Evolutionary conservation across 371 early-diverging fungal genomes (phyloP).

Genomic region (Rhizopus delemar): DNA sequence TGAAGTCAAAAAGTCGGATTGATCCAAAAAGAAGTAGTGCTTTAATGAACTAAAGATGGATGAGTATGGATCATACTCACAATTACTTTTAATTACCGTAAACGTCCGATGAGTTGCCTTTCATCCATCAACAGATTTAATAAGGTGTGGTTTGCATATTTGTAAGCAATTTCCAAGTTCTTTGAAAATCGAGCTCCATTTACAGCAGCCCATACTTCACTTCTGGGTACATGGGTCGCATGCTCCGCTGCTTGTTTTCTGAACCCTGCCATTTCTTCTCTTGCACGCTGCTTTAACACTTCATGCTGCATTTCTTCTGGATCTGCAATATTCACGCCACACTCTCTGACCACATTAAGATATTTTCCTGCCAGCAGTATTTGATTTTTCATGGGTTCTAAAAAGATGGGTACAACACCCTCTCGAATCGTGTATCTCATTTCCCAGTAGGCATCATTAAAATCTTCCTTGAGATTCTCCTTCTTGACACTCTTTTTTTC

Average conservation of each 20-base stretch:
- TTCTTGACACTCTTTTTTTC: conserved; percentile 60
- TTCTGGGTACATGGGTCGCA: conserved; percentile 24
- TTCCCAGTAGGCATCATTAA: conserved; percentile 86
- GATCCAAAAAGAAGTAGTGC: conserved; percentile 89
- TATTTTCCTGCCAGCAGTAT: conserved; percentile 92
- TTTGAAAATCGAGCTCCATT: conserved; percentile 68
- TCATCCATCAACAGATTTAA: conserved; percentile 70
- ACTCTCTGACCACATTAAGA: conserved; percentile 88
- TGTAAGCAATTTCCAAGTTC: conserved; percentile 77
- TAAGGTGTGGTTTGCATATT: conserved; percentile 72
- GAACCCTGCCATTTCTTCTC: not conserved
- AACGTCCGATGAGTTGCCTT: conserved; percentile 68
- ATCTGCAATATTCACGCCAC: conserved; percentile 65
- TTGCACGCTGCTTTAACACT: conserved; percentile 11
- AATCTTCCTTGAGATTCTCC: conserved; percentile 69
- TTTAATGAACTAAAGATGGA: conserved; percentile 76
- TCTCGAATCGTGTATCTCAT: conserved; percentile 72
- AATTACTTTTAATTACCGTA: conserved; percentile 56
- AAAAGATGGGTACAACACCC: conserved; percentile 71
- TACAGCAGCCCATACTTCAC: conserved; percentile 58
- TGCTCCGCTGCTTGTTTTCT: not conserved
- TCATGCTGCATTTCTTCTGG: conserved; percentile 45
- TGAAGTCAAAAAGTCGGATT: conserved; percentile 90
- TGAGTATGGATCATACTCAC: not conserved
- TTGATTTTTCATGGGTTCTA: conserved; percentile 73